A percentile compares a stretch with the other conserved stretches of the same genome.
phyloP scores from a whole-genome alignment of 2,329 filamentous ascomycete genomes.

The Claviceps sp. region DNA sequence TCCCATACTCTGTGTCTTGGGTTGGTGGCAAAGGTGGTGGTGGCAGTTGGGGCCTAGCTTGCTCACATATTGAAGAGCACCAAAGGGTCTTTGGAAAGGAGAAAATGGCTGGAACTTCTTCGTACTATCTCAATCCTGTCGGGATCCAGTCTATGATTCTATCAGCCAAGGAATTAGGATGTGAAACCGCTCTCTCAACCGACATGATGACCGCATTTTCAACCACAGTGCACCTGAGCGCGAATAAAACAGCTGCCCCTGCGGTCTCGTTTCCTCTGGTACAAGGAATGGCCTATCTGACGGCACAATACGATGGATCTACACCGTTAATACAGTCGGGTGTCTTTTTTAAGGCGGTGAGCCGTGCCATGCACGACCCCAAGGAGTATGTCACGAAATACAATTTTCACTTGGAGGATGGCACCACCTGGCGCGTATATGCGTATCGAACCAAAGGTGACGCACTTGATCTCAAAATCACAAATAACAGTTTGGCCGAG shows the following conservation, averaged over 20 bases:
- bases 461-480: constrained; percentile 52
- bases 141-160: constrained; percentile 71
- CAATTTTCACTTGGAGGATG: constrained; percentile 57
- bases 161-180: constrained; percentile 60
- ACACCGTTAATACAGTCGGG: constrained; percentile 62
- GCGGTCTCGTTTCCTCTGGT: constrained; percentile 67
- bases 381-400: constrained; percentile 63
- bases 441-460: constrained; percentile 45
- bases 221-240: constrained; percentile 53
- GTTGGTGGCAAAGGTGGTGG: constrained; percentile 47
- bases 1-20: constrained; percentile 63
- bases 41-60: constrained; percentile 61
- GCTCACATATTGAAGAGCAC: constrained; percentile 57
- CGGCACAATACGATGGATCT: constrained; percentile 56
- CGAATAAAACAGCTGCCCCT: constrained; percentile 36
- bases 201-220: constrained; percentile 44
- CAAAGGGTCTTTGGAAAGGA: constrained; percentile 55
- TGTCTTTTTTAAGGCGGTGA: constrained; percentile 59
- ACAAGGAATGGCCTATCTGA: constrained; percentile 83
- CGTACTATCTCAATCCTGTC: constrained; percentile 70
- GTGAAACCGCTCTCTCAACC: constrained; percentile 40
- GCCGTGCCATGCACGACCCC: constrained; percentile 38
- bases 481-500: constrained; percentile 51
- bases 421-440: constrained; percentile 69
- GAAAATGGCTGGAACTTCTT: constrained; percentile 40